phyloP scores from a whole-genome alignment of 306 rosid species.

The Canavalia ensiformis region DNA sequence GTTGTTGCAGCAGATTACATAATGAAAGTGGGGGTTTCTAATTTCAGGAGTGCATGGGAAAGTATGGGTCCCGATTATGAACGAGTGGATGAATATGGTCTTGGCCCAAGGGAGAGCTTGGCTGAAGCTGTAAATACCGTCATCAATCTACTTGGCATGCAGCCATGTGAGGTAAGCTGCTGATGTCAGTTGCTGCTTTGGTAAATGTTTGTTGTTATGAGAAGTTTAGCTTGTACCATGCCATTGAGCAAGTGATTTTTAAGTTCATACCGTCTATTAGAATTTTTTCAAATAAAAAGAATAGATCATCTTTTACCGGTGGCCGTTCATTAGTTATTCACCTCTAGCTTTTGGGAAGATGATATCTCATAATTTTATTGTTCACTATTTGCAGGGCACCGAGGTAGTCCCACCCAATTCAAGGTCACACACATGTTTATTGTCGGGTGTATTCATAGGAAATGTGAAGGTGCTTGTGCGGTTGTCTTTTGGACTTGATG shows the following conservation, averaged over 20 bases:
- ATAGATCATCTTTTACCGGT: not conserved
- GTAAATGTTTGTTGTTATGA: slow-evolving; percentile 26
- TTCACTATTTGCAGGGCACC: slow-evolving; percentile 73
- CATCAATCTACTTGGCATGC: slow-evolving; percentile 92
- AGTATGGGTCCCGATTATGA: slow-evolving; percentile 79
- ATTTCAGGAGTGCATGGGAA: slow-evolving; percentile 96
- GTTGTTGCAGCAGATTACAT: slow-evolving; percentile 96
- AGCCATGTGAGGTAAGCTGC: slow-evolving; percentile 91
- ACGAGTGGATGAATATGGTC: slow-evolving; percentile 93
- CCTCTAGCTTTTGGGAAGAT: slow-evolving; percentile 1
- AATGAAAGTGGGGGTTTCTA: slow-evolving; percentile 87
- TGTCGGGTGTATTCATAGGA: slow-evolving; percentile 88
- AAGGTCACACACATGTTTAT: slow-evolving; percentile 84
- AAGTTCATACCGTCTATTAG: not conserved
- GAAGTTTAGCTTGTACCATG: not conserved
- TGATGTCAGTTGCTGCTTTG: slow-evolving; percentile 21
- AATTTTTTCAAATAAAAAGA: slow-evolving; percentile 6
- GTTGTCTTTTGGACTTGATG: slow-evolving; percentile 87
- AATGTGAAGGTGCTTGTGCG: slow-evolving; percentile 86
- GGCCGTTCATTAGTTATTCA: slow-evolving; percentile 9
- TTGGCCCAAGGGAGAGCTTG: slow-evolving; percentile 92
- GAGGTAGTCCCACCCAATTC: slow-evolving; percentile 90
- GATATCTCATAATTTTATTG: slow-evolving; percentile 32
- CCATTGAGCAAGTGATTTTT: not conserved
- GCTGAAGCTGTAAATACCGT: slow-evolving; percentile 88